Conservation (phyloP, 2,329 filamentous ascomycete species). For the Colletotrichum eleusines region DNA sequence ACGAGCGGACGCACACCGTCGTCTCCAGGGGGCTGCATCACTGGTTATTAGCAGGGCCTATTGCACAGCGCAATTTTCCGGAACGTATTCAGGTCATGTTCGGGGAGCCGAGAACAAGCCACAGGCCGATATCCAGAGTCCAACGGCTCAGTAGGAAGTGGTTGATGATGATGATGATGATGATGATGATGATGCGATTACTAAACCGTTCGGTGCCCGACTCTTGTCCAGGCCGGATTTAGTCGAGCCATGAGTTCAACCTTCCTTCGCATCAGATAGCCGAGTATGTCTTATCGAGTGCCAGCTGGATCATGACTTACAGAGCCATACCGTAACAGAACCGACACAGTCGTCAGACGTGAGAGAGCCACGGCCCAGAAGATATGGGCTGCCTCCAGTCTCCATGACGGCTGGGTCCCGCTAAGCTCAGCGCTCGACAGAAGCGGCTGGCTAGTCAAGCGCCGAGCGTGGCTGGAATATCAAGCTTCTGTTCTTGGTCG, state of each 20-base stretch:
- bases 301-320: not conserved
- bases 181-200: not conserved
- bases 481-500: slow-evolving; percentile 32
- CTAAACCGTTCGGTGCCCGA: slow-evolving; percentile 18
- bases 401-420: slow-evolving; percentile 14
- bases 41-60: no score
- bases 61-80: no score
- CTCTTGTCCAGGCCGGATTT: not conserved
- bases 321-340: not conserved
- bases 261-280: not conserved
- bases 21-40: slow-evolving; percentile 9
- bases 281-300: no score
- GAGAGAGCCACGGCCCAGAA: not conserved
- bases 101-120: slow-evolving; percentile 27
- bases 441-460: not conserved
- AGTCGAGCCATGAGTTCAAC: not conserved
- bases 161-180: not conserved
- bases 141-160: slow-evolving; percentile 12
- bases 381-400: no score
- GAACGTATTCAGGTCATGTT: slow-evolving; percentile 13
- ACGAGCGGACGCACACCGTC: slow-evolving; percentile 7
- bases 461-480: slow-evolving; percentile 26
- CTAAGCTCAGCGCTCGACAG: not conserved
- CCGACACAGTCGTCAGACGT: no score
- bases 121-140: slow-evolving; percentile 13